phyloP scores from a whole-genome alignment of 176 grass and related monocot species.

The Otatea glauca region DNA sequence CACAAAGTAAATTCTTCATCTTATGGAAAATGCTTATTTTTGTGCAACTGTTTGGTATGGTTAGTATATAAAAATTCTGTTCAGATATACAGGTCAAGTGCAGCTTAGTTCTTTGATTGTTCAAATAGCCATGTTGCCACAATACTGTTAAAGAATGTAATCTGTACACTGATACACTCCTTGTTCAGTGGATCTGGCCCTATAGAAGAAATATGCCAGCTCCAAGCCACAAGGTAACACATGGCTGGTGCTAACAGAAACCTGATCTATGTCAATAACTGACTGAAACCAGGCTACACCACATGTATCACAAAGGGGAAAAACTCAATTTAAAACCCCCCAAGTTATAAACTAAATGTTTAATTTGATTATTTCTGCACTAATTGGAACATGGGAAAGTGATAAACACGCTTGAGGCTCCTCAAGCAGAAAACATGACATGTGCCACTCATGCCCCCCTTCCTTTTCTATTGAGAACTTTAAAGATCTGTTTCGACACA shows the following conservation, averaged over 20 bases:
- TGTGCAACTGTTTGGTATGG: neutral
- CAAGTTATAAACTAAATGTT: slow-evolving; percentile 23
- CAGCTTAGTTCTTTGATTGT: slow-evolving; percentile 26
- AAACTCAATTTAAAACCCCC: neutral
- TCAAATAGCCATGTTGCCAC: slow-evolving; percentile 5
- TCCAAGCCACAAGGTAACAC: slow-evolving; percentile 26
- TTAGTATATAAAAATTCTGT: neutral
- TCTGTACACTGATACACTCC: slow-evolving; percentile 7
- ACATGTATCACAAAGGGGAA: neutral
- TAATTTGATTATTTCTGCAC: neutral
- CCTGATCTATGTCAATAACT: neutral
- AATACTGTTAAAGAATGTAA: slow-evolving; percentile 3
- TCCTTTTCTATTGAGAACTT: neutral
- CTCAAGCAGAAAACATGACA: neutral
- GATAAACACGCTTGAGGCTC: slow-evolving; percentile 2
- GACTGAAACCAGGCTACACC: neutral
- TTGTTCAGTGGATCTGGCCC: slow-evolving; percentile 7
- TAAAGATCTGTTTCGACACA: neutral
- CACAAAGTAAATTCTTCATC: neutral
- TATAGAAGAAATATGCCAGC: slow-evolving; percentile 31
- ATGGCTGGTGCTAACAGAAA: slow-evolving; percentile 13
- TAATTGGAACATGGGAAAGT: neutral
- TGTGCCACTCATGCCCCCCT: neutral
- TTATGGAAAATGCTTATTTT: slow-evolving; percentile 3
- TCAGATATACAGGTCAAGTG: neutral